These are phyloP conservation scores for Extremus antarcticus DNA, from an alignment of 495 filamentous ascomycete species.

Conservation along the genomic window DNA sequence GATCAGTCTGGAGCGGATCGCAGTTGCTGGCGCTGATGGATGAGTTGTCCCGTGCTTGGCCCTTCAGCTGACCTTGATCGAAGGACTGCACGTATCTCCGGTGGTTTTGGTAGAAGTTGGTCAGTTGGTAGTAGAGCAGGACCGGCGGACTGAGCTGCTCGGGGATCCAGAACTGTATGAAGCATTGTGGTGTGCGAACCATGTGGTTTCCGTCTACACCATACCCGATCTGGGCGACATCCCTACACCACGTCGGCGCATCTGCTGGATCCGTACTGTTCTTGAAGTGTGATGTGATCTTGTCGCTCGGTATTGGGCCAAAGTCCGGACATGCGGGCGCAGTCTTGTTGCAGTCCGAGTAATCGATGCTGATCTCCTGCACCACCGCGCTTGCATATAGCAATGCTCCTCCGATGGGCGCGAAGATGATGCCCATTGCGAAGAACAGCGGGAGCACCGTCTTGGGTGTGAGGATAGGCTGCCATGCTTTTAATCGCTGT, in stretches of 20 bases:
- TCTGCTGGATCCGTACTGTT: constrained; percentile 25
- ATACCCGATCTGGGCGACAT: constrained; percentile 19
- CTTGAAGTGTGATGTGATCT: constrained; percentile 59
- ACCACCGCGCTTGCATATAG: constrained; percentile 76
- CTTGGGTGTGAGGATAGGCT: constrained; percentile 88
- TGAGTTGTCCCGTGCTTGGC: constrained; percentile 47
- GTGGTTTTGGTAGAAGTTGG: constrained; percentile 99
- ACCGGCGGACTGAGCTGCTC: constrained; percentile 68
- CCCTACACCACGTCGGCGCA: constrained; percentile 32
- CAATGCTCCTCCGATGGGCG: constrained; percentile 73
- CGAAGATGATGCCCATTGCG: constrained; percentile 73
- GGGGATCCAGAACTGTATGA: constrained; percentile 64
- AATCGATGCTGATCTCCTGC: constrained; percentile 82
- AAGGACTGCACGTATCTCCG: constrained; percentile 88
- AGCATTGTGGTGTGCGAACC: constrained; percentile 40
- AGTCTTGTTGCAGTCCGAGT: constrained; percentile 56
- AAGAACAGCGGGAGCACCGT: constrained; percentile 88
- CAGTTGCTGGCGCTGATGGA: constrained; percentile 60
- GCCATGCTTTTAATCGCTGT: constrained; percentile 89
- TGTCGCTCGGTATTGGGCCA: constrained; percentile 39
- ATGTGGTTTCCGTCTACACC: constrained; percentile 9
- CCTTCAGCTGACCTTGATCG: constrained; percentile 70
- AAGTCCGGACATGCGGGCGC: constrained; percentile 33
- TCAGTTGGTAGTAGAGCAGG: constrained; percentile 84
- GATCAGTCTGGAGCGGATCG: constrained; percentile 49